Conservation (phyloP, 2,329 filamentous ascomycete genomes). For the Epichloe scottii region DNA sequence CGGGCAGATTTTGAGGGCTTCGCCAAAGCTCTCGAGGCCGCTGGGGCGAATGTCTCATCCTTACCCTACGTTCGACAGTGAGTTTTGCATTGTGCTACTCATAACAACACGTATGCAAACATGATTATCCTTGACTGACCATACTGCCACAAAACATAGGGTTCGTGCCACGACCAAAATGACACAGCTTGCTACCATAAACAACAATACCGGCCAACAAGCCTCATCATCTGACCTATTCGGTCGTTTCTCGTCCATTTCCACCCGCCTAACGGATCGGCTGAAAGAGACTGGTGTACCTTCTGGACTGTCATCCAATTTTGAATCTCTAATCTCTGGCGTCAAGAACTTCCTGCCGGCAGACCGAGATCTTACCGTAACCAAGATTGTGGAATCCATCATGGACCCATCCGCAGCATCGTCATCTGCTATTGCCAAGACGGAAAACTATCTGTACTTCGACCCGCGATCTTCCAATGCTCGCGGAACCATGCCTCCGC, state of each 20-base stretch:
- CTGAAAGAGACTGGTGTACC: slow-evolving; percentile 83
- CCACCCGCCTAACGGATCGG: slow-evolving; percentile 81
- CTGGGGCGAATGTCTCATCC: slow-evolving; percentile 63
- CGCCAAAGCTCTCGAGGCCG: slow-evolving; percentile 66
- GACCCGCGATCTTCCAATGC: slow-evolving; percentile 90
- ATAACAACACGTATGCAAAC: background rate
- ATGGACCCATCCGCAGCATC: slow-evolving; percentile 92
- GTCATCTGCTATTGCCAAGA: slow-evolving; percentile 87
- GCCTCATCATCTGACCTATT: slow-evolving; percentile 64
- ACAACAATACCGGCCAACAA: slow-evolving; percentile 50
- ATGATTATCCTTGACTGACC: background rate
- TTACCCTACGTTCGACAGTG: slow-evolving; percentile 80
- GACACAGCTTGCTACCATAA: slow-evolving; percentile 92
- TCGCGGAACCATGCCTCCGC: slow-evolving; percentile 78
- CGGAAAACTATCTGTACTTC: slow-evolving; percentile 93
- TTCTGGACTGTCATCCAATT: slow-evolving; percentile 57
- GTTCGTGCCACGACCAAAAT: slow-evolving; percentile 92
- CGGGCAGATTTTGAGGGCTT: slow-evolving; percentile 76
- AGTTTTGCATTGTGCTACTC: slow-evolving; percentile 19
- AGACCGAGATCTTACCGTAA: slow-evolving; percentile 90
- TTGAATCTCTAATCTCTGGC: slow-evolving; percentile 86
- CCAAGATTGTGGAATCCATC: slow-evolving; percentile 94
- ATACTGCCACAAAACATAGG: slow-evolving; percentile 28
- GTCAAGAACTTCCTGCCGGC: slow-evolving; percentile 97
- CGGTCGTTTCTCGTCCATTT: slow-evolving; percentile 84